Conservation (phyloP, 441 rosid species). For the Eutrema salsugineum region DNA sequence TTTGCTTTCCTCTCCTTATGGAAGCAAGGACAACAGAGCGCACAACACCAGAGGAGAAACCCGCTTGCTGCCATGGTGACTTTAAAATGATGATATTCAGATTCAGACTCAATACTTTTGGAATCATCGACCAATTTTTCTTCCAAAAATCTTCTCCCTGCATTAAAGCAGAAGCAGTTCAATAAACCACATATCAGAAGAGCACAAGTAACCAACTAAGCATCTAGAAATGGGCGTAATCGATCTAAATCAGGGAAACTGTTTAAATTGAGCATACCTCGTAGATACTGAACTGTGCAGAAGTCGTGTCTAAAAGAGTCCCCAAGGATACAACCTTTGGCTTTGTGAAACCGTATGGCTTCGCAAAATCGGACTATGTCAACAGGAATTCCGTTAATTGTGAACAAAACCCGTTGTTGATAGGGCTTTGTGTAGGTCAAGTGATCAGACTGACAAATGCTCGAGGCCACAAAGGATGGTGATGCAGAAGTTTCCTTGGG, state of each 20-base stretch:
- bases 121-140: conserved; percentile 15
- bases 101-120: conserved; percentile 19
- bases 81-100: conserved; percentile 22
- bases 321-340: conserved; percentile 43
- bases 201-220: not conserved
- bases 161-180: conserved; percentile 22
- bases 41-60: conserved; percentile 50
- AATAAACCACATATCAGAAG: conserved; percentile 26
- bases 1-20: conserved; percentile 61
- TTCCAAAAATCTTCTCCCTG: conserved; percentile 56
- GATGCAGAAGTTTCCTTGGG: conserved; percentile 40
- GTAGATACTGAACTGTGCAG: conserved; percentile 37
- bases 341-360: conserved; percentile 46
- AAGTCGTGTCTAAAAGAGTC: conserved; percentile 31
- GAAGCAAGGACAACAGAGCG: conserved; percentile 63
- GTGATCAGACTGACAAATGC: conserved; percentile 51
- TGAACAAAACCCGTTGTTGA: conserved; percentile 42
- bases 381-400: conserved; percentile 56
- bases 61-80: conserved; percentile 56
- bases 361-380: conserved; percentile 51
- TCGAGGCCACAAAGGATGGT: conserved; percentile 39
- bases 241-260: not conserved
- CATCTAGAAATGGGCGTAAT: not conserved
- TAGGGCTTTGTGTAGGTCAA: conserved; percentile 37
- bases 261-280: conserved; percentile 35